Conservation (phyloP, 2,329 filamentous ascomycete species). For the Zopfia rhizophila region DNA sequence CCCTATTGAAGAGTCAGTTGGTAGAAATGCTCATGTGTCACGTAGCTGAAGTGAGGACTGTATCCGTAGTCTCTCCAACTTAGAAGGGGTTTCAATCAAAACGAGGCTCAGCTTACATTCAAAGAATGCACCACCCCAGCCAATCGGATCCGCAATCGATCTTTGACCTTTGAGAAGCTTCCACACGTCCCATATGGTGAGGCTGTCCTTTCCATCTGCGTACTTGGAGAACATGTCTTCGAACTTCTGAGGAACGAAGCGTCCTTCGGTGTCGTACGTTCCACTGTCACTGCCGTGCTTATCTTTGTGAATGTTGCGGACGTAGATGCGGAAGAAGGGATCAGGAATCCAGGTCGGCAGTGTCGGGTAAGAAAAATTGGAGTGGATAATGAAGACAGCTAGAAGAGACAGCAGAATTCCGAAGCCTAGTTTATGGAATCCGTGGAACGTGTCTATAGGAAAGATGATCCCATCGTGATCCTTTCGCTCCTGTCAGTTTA, state of each 20-base stretch:
- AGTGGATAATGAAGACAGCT: conserved; percentile 60
- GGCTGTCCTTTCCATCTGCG: conserved; percentile 48
- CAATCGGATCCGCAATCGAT: conserved; percentile 55
- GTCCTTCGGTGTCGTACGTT: conserved; percentile 58
- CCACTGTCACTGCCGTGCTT: conserved; percentile 58
- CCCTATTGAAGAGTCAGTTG: too few species aligned
- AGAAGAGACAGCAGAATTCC: conserved; percentile 55
- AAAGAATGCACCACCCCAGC: conserved; percentile 57
- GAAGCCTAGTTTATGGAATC: conserved; percentile 60
- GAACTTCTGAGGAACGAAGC: conserved; percentile 58
- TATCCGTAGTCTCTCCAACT: neutral
- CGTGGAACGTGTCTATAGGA: conserved; percentile 62
- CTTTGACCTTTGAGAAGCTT: conserved; percentile 55
- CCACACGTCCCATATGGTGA: conserved; percentile 53
- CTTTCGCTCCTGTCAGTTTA: too few species aligned
- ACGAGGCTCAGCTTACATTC: conserved; percentile 51
- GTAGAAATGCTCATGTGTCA: too few species aligned
- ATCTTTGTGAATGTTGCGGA: conserved; percentile 54
- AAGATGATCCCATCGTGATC: conserved; percentile 65
- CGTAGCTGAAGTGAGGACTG: too few species aligned
- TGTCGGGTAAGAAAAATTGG: conserved; percentile 62
- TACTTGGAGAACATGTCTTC: conserved; percentile 62
- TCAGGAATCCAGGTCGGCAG: conserved; percentile 55
- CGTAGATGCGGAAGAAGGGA: conserved; percentile 55
- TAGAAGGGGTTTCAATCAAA: neutral